Conservation (phyloP, 345 rosid genomes). For the Dipteronia dyeriana region DNA sequence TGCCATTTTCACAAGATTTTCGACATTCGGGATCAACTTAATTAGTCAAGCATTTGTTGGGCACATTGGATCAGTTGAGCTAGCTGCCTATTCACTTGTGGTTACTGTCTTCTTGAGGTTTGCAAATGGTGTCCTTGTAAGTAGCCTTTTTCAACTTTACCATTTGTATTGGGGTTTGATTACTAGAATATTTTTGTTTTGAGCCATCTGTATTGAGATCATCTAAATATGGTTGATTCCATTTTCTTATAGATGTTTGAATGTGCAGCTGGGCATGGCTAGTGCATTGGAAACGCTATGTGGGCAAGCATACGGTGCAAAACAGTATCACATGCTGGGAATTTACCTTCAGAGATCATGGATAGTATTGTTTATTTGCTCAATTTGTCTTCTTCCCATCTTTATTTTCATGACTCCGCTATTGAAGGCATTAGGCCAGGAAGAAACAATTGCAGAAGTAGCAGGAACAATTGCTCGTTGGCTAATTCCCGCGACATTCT, state of each 20-base stretch:
- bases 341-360: constrained; percentile 83
- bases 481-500: constrained; percentile 49
- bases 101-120: constrained; percentile 65
- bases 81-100: constrained; percentile 74
- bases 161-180: background rate
- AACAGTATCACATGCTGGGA: constrained; percentile 80
- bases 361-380: constrained; percentile 45
- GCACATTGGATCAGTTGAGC: constrained; percentile 59
- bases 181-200: background rate
- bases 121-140: constrained; percentile 62
- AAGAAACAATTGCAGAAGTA: constrained; percentile 41
- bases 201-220: background rate
- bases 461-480: constrained; percentile 50
- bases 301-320: constrained; percentile 81
- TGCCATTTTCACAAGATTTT: constrained; percentile 69
- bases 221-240: background rate
- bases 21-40: constrained; percentile 55
- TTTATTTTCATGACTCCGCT: constrained; percentile 54
- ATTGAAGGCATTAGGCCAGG: constrained; percentile 61
- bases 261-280: constrained; percentile 77
- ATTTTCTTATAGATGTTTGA: background rate
- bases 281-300: constrained; percentile 81
- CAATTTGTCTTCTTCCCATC: constrained; percentile 55
- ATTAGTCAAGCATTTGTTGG: constrained; percentile 74
- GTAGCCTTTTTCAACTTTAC: background rate